phyloP scores from a whole-genome alignment of 495 filamentous ascomycete species.

The Staphylotrichum tortipilum region DNA sequence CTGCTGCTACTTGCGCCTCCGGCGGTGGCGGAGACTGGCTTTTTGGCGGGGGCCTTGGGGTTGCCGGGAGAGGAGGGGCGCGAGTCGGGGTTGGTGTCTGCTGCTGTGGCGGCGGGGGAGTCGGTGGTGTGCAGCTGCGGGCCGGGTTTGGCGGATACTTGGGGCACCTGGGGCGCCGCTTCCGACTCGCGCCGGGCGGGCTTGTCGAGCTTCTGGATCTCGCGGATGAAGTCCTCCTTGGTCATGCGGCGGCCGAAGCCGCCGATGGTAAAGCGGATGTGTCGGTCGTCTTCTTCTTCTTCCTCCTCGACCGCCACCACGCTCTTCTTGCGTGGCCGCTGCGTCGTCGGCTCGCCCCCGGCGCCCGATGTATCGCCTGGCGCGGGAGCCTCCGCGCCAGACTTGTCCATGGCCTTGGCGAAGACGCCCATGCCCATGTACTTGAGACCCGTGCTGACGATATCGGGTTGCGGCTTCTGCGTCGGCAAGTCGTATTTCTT shows the following conservation, averaged over 20 bases:
- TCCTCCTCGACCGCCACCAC: conserved; percentile 47
- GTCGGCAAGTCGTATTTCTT: conserved; percentile 87
- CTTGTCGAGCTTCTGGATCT: conserved; percentile 73
- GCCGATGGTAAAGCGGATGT: conserved; percentile 80
- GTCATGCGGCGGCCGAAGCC: conserved; percentile 67
- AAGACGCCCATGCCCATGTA: conserved; percentile 40
- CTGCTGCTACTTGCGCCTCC: neutral
- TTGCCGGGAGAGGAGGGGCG: no score
- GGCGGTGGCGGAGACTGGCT: no score
- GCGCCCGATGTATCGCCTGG: conserved; percentile 40
- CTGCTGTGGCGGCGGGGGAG: conserved; percentile 1
- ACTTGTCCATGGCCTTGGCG: conserved; percentile 30
- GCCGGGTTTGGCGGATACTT: conserved; percentile 47
- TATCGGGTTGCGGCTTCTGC: conserved; percentile 28
- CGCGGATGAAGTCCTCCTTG: conserved; percentile 82
- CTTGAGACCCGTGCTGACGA: conserved; percentile 37
- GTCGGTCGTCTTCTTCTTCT: conserved; percentile 63
- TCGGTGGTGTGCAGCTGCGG: conserved; percentile 15
- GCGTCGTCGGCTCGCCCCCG: conserved; percentile 28
- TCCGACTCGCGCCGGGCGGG: conserved; percentile 63
- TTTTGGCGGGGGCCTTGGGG: no score
- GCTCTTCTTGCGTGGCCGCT: conserved; percentile 26
- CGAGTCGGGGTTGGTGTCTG: conserved; percentile 9
- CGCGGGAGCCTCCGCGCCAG: conserved; percentile 39
- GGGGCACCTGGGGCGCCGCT: conserved; percentile 52